These are phyloP conservation scores for Aspergillus aculeatinus DNA, from an alignment of 2,329 filamentous ascomycete species.

Conservation along the genomic window DNA sequence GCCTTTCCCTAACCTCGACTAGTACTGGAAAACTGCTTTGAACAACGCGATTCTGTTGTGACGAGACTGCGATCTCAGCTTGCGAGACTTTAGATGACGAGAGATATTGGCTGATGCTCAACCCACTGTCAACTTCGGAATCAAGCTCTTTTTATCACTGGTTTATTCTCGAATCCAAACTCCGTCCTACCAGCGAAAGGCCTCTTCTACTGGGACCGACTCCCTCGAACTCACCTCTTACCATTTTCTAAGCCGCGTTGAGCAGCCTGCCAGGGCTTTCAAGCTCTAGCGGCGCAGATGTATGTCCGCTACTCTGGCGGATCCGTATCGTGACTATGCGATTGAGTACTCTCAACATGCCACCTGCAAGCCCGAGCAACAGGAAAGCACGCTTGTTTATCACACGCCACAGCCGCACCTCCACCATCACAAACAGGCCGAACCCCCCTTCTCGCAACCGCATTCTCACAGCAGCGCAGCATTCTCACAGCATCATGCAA, in stretches of 20 bases:
- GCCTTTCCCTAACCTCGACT: conserved; percentile 9
- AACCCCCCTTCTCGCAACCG: conserved; percentile 34
- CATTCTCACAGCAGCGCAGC: conserved; percentile 32
- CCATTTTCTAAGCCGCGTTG: conserved; percentile 12
- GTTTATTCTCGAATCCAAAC: background rate
- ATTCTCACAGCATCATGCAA: conserved; percentile 42
- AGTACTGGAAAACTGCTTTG: conserved; percentile 7
- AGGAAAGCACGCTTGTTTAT: conserved; percentile 64
- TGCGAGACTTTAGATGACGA: conserved; percentile 13
- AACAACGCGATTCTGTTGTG: conserved; percentile 5
- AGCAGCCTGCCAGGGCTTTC: conserved; percentile 64
- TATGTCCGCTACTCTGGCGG: conserved; percentile 69
- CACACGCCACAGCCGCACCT: conserved; percentile 48
- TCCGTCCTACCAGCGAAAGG: background rate
- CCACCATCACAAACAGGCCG: conserved; percentile 36
- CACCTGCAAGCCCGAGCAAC: conserved; percentile 64
- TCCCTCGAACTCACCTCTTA: background rate
- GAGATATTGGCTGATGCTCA: conserved; percentile 5
- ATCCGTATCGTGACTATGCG: conserved; percentile 75
- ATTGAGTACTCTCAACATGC: conserved; percentile 71
- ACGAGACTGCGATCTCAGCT: background rate
- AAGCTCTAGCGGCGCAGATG: conserved; percentile 74
- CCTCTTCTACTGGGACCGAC: background rate
- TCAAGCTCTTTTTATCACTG: background rate
- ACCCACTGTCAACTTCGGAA: background rate